A percentile compares a stretch with the other conserved stretches of the same genome.
These are phyloP conservation scores for Urochloa ruziziensis DNA, from an alignment of 176 grass and related monocot species.

Conservation along the genomic window DNA sequence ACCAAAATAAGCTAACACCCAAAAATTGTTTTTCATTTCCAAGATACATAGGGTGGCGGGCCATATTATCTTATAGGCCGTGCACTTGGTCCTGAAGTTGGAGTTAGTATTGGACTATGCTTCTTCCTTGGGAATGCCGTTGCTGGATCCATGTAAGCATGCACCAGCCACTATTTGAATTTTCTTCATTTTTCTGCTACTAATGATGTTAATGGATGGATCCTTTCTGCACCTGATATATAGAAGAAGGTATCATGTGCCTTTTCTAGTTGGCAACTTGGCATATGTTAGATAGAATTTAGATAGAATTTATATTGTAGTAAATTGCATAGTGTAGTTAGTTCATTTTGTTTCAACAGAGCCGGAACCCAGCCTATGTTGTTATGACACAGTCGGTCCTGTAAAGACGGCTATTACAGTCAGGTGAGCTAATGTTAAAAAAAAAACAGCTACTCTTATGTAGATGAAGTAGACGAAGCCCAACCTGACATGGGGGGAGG, in stretches of 20 bases:
- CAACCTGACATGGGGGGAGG: neutral
- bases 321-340: neutral
- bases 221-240: neutral
- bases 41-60: slow-evolving; percentile 75
- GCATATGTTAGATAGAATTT: neutral
- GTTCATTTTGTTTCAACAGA: neutral
- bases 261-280: slow-evolving; percentile 10
- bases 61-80: slow-evolving; percentile 99
- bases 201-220: neutral
- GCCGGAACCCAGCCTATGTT: neutral
- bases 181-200: slow-evolving; percentile 7
- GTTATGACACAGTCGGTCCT: neutral
- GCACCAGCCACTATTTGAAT: slow-evolving; percentile 3
- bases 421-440: neutral
- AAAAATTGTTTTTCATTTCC: slow-evolving; percentile 15
- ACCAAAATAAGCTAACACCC: neutral
- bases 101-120: slow-evolving; percentile 99
- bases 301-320: neutral
- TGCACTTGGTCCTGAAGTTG: slow-evolving; percentile 98
- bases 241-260: neutral
- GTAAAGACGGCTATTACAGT: neutral
- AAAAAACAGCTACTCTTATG: neutral
- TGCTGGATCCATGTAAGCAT: slow-evolving; percentile 92
- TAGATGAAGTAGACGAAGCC: neutral
- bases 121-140: slow-evolving; percentile 99